Evolutionary conservation across 768 basidiomycete genomes (phyloP).

Genomic region (Mycena chlorophos): DNA sequence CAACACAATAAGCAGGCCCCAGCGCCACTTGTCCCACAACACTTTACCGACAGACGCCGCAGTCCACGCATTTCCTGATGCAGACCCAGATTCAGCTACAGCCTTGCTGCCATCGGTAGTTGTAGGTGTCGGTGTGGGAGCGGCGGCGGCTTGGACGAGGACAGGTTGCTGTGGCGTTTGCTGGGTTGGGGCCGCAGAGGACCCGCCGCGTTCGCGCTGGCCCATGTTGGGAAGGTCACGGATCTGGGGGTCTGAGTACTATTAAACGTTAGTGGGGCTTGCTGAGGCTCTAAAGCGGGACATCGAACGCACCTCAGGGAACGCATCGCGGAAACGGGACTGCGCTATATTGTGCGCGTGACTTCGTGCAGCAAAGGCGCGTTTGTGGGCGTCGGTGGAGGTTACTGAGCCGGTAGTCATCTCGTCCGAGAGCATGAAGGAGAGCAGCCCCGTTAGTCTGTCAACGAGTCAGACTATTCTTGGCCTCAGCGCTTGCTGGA

Average conservation of each 20-base stretch:
- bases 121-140: conserved; percentile 15
- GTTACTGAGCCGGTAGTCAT: conserved; percentile 95
- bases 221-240: conserved; percentile 94
- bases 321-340: conserved; percentile 81
- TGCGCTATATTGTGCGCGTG: conserved; percentile 85
- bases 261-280: conserved; percentile 9
- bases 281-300: conserved; percentile 16
- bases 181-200: conserved; percentile 25
- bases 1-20: conserved; percentile 75
- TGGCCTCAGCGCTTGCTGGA: too few species aligned
- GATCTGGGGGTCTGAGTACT: conserved; percentile 71
- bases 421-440: conserved; percentile 94
- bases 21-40: conserved; percentile 83
- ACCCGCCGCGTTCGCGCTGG: conserved; percentile 62
- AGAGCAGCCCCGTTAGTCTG: conserved; percentile 89
- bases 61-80: conserved; percentile 56
- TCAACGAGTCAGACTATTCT: too few species aligned
- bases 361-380: conserved; percentile 69
- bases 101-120: conserved; percentile 27
- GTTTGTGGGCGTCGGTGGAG: conserved; percentile 78
- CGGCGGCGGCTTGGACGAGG: conserved; percentile 9
- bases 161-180: conserved; percentile 14
- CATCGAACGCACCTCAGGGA: conserved; percentile 65
- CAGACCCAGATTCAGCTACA: conserved; percentile 49
- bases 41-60: conserved; percentile 59